phyloP scores from a whole-genome alignment of 306 rosid species.

The Datisca glomerata region DNA sequence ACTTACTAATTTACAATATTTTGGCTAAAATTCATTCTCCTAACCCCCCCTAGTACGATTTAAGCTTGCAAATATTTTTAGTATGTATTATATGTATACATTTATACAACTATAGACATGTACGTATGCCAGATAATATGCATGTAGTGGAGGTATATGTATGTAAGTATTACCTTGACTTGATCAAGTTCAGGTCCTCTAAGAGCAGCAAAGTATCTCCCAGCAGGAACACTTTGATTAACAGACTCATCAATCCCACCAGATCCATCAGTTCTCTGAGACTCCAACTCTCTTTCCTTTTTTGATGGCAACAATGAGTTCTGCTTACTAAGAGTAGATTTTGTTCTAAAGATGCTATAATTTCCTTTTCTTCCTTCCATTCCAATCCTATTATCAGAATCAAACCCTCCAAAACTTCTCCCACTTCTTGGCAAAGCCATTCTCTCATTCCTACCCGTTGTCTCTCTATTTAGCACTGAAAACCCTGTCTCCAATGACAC shows the following conservation, averaged over 20 bases:
- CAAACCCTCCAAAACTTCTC: constrained; percentile 55
- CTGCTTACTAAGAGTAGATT: constrained; percentile 47
- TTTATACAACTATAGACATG: too few relatives aligned
- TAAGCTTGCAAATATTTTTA: too few relatives aligned
- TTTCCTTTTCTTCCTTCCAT: constrained; percentile 47
- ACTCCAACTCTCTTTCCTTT: constrained; percentile 37
- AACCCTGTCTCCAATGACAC: constrained; percentile 75
- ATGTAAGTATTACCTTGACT: constrained; percentile 50
- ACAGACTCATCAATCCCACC: constrained; percentile 39
- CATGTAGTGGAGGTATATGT: not conserved
- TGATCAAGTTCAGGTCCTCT: constrained; percentile 84
- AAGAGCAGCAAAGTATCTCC: constrained; percentile 81
- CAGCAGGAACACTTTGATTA: constrained; percentile 62
- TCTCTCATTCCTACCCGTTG: constrained; percentile 31
- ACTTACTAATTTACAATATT: too few relatives aligned
- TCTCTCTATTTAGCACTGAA: constrained; percentile 33
- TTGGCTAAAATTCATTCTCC: too few relatives aligned
- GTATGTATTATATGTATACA: too few relatives aligned
- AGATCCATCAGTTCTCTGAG: constrained; percentile 26
- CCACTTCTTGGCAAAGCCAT: constrained; percentile 46
- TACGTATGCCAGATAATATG: not conserved
- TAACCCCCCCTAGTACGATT: too few relatives aligned
- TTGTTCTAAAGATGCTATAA: constrained; percentile 65
- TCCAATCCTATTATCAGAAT: constrained; percentile 27
- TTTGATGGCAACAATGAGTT: constrained; percentile 54